Evolutionary conservation across 1,139 yeast species (phyloP), one percentile per base, ranked within the genome.

Genomic region (Candida gigantensis): DNA sequence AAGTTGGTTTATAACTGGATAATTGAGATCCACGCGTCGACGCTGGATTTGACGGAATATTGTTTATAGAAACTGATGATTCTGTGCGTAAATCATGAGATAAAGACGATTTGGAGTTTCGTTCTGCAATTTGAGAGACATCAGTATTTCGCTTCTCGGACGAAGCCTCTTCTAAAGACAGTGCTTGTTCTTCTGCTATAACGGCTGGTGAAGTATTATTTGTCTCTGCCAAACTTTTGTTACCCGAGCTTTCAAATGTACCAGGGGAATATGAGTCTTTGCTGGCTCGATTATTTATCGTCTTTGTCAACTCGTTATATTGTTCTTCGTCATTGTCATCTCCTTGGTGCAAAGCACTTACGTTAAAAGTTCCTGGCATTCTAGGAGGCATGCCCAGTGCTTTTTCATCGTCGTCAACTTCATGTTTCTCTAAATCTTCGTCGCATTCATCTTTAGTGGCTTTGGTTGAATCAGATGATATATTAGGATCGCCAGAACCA

Each of bases 361-460:
- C 81, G 51, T 81, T 74, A 45, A 73, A 63, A 0, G 82, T 74
- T 1, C 80, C 87, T 1, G 83, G 81, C 57, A 75, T 69, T 33
- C 87, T 59, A 8, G 86, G 87, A n/a, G 44, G 44, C 38, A 40
- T 36, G 2, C 41, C 29, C 2, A 36, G 37, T 12, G 25, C 10
- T 23, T 15, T 18, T 25, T 36, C 35, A 19, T 28, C 30, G 12
- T 20, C 21, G 6, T 14, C 30, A 3, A 28, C 28, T 16, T 28
- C 28, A 10, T 13, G 15, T 21, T 32, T 24, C 20, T 21, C 17
- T 19, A 11, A 23, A 8, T 18, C 28, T 10, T 20, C 32, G 18
- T 28, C 33, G 8, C 35, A 26, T 14, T 21, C n/a, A n/a, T 20
- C n/a, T 9, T 18, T 18, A 8, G 6, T 18, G 21, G 6, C 8